Conservation (phyloP, 2,329 filamentous ascomycete genomes). For the Monosporascus sp. region DNA sequence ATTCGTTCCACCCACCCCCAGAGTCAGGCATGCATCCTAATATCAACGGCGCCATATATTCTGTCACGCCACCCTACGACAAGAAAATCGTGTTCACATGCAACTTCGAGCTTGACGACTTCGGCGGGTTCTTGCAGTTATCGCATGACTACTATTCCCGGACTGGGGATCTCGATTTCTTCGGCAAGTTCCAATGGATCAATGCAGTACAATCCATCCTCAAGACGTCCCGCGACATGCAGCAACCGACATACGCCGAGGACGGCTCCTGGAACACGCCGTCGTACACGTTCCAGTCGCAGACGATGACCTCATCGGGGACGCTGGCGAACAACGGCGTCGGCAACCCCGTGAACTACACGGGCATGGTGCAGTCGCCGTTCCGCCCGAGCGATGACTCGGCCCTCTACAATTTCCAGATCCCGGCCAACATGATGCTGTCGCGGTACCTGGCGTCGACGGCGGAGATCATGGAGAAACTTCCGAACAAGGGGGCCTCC, state of each 20-base stretch:
- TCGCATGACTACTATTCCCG: conserved; percentile 72
- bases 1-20: conserved; percentile 80
- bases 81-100: conserved; percentile 78
- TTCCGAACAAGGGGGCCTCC: conserved; percentile 30
- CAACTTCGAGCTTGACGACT: conserved; percentile 91
- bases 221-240: conserved; percentile 62
- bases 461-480: conserved; percentile 37
- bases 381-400: conserved; percentile 90
- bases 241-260: conserved; percentile 53
- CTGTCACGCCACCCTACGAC: conserved; percentile 59
- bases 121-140: conserved; percentile 80
- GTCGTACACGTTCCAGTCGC: conserved; percentile 69
- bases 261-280: conserved; percentile 22
- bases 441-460: conserved; percentile 52
- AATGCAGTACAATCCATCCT: conserved; percentile 66
- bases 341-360: conserved; percentile 75
- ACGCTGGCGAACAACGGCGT: conserved; percentile 71
- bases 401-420: conserved; percentile 77
- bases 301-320: conserved; percentile 69
- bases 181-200: conserved; percentile 68
- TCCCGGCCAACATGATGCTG: conserved; percentile 88
- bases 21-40: conserved; percentile 62
- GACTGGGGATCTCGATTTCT: conserved; percentile 69
- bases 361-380: conserved; percentile 77
- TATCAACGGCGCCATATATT: conserved; percentile 53